Percentiles rank a stretch among this genome's conserved stretches.
phyloP scores from a whole-genome alignment of 805 yeast genomes.

The Lachancea fermentati region DNA sequence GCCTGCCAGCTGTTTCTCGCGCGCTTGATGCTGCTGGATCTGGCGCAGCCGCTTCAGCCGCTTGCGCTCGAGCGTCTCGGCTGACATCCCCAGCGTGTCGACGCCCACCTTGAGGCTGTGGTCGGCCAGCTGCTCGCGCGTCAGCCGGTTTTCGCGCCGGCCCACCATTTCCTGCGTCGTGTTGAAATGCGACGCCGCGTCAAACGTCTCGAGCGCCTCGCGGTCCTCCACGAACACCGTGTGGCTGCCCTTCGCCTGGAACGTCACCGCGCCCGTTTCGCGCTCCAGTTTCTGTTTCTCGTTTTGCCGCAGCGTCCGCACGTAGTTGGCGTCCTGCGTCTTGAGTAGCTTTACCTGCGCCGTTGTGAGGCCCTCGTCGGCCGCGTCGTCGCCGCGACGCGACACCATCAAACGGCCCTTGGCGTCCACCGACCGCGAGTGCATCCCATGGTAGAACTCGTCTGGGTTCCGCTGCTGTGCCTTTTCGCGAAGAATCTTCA shows the following conservation, averaged over 20 bases:
- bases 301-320: conserved; percentile 66
- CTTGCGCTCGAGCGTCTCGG: conserved; percentile 40
- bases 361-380: conserved; percentile 40
- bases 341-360: conserved; percentile 81
- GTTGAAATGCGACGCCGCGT: conserved; percentile 59
- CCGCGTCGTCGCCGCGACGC: conserved; percentile 40
- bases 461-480: conserved; percentile 80
- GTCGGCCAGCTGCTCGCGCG: conserved; percentile 47
- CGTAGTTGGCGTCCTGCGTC: conserved; percentile 85
- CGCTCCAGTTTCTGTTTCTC: conserved; percentile 63
- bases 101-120: conserved; percentile 4
- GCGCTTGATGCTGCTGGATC: conserved; percentile 59
- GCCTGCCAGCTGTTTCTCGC: conserved; percentile 60
- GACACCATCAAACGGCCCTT: conserved; percentile 64
- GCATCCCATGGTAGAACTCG: conserved; percentile 95
- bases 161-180: conserved; percentile 61
- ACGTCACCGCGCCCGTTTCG: conserved; percentile 38
- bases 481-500: conserved; percentile 68
- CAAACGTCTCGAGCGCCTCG: conserved; percentile 50
- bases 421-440: conserved; percentile 56
- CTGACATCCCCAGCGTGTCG: conserved; percentile 16
- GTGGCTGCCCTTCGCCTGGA: conserved; percentile 64
- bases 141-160: conserved; percentile 67
- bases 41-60: conserved; percentile 56
- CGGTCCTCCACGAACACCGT: conserved; percentile 76